Conservation (phyloP, 805 yeast species). For the Saturnispora ahearnii region DNA sequence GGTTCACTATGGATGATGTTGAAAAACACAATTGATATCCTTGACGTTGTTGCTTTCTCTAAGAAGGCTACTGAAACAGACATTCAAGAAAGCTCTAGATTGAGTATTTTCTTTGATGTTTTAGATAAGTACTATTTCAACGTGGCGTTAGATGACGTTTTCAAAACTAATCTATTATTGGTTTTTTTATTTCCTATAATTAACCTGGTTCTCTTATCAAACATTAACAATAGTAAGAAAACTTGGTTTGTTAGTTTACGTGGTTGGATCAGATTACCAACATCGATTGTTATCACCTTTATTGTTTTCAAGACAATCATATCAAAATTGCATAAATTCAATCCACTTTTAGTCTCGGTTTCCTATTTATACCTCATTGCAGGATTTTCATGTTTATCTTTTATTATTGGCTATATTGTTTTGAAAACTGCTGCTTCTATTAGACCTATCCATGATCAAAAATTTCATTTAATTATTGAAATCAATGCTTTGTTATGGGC, state of each 20-base stretch:
- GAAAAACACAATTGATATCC: constrained; percentile 55
- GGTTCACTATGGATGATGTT: constrained; percentile 83
- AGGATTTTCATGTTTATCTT: constrained; percentile 37
- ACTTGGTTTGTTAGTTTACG: constrained; percentile 39
- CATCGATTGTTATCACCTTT: constrained; percentile 41
- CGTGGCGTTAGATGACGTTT: constrained; percentile 42
- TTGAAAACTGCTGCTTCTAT: constrained; percentile 37
- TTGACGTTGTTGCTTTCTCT: constrained; percentile 34
- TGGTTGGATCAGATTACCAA: constrained; percentile 49
- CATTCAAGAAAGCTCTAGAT: constrained; percentile 15
- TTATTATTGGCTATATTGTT: constrained; percentile 47
- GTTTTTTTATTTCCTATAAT: constrained; percentile 49
- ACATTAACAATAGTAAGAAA: constrained; percentile 35
- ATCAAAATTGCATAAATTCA: constrained; percentile 32
- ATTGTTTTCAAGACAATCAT: constrained; percentile 30
- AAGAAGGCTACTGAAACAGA: constrained; percentile 18
- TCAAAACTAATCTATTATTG: constrained; percentile 42
- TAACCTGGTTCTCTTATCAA: constrained; percentile 36
- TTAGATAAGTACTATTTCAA: constrained; percentile 47
- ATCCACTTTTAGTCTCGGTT: constrained; percentile 45
- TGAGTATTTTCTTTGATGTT: constrained; percentile 60
- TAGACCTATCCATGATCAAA: constrained; percentile 50
- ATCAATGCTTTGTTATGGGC: constrained; percentile 51
- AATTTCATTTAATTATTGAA: constrained; percentile 48
- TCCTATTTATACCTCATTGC: constrained; percentile 42